Evolutionary conservation across 345 rosid genomes (phyloP).

Genomic region (Microthlaspi erraticum): DNA sequence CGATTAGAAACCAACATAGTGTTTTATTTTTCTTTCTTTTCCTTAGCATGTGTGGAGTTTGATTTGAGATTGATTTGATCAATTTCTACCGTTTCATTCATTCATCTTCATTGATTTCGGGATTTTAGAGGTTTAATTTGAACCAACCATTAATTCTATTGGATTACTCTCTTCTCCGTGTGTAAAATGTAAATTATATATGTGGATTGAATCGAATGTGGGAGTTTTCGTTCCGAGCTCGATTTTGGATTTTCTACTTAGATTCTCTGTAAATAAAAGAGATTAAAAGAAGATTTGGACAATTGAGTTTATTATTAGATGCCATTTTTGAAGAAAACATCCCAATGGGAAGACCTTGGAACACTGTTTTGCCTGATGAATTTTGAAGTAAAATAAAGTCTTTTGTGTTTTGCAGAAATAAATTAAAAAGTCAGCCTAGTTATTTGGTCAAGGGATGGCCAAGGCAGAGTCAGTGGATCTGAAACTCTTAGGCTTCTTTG

Average conservation of each 20-base stretch:
- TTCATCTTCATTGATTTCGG: background rate
- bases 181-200: no score
- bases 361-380: no score
- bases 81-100: background rate
- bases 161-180: background rate
- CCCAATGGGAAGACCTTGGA: no score
- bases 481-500: slow-evolving; percentile 49
- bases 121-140: background rate
- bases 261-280: no score
- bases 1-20: background rate
- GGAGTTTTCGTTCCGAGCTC: background rate
- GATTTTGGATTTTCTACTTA: background rate
- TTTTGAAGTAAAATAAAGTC: no score
- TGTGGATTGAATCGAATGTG: background rate
- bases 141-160: background rate
- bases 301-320: no score
- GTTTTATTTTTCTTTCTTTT: background rate
- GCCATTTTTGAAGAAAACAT: no score
- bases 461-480: slow-evolving; percentile 7
- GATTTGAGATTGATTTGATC: slow-evolving; percentile 12
- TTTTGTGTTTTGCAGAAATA: no score
- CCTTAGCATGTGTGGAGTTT: background rate
- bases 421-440: no score
- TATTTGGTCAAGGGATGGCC: no score
- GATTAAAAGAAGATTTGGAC: no score